A percentile compares a stretch with the other conserved stretches of the same genome.
Evolutionary conservation across 257 asterid genomes (phyloP).

Genomic region (Anisodus tanguticus): DNA sequence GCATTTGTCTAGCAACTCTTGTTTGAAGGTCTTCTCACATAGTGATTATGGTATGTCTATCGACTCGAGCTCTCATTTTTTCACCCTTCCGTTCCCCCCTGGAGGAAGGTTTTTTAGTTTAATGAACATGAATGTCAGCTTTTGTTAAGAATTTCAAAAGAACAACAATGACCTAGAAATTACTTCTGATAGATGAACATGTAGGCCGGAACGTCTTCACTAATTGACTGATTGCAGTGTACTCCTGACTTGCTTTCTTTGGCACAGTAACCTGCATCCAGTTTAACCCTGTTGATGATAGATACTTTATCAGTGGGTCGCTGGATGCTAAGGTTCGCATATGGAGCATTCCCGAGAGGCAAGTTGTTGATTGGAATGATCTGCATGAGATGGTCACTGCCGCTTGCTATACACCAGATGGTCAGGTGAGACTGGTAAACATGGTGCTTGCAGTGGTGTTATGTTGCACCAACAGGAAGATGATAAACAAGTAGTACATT

Average conservation of each 20-base stretch:
- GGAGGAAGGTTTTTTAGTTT: not conserved
- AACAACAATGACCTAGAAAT: conserved; percentile 27
- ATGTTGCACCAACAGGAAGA: conserved; percentile 33
- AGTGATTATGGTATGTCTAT: conserved; percentile 85
- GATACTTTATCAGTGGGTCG: conserved; percentile 98
- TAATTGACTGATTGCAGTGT: conserved; percentile 41
- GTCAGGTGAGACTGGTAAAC: conserved; percentile 71
- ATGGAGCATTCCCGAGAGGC: conserved; percentile 95
- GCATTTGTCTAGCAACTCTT: conserved; percentile 81
- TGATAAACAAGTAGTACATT: not conserved
- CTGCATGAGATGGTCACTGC: conserved; percentile 99
- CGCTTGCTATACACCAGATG: conserved; percentile 98
- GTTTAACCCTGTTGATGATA: conserved; percentile 95
- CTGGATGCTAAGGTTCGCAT: conserved; percentile 97
- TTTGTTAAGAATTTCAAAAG: not conserved
- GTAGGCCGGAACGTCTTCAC: conserved; percentile 25
- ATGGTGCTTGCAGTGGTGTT: conserved; percentile 25
- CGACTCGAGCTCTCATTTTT: not conserved
- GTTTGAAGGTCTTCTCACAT: conserved; percentile 89
- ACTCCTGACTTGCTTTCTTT: conserved; percentile 42
- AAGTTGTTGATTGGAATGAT: conserved; percentile 98
- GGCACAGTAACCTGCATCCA: conserved; percentile 94
- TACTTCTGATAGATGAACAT: conserved; percentile 21
- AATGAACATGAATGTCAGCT: not conserved
- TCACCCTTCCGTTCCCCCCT: not conserved